Base-by-base conservation (phyloP, 352 stramenopile species). In the Phytopythium cucurbitacearum region DNA sequence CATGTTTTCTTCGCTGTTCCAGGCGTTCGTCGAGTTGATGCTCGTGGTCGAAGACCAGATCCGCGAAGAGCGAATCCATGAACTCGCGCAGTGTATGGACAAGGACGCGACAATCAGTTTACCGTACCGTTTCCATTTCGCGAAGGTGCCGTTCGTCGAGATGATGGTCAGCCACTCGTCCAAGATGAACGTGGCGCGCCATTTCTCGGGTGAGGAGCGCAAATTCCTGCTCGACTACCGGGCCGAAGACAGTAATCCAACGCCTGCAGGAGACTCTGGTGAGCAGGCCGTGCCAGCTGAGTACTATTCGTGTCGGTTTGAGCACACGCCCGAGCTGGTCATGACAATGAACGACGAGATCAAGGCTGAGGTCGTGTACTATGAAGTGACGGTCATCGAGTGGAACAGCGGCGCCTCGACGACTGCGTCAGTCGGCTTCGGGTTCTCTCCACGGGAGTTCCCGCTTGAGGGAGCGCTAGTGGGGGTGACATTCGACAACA, bases 21-120 rank as follows among this genome's bases (percentile, higher is more conserved):
- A 95, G 42, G 85, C 78, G 3, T 75, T 95, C 40, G 71, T 94
- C 0, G 85, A 95, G 45, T 71, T 95, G 3, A 84, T 95, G 72
- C 56, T 95, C 3, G 75, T 85, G 7, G 84, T 93, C 2, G 80
- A 95, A 15, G 79, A 89, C 40, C 80, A 93, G 41, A 80, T 90
- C 52, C 68, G 69, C 1, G 56, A 46, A 7, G 64, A 73, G 6
- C 71, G 70, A 39, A 59, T 91, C 0, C 51, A 69, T 16, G 73
- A 88, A 36, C 64, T 92, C 38, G 64, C 66, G 13, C 69, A 69
- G 6, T 87, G 72, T 28, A 62, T 88, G 6, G 64, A 77, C 33
- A 69, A 76, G 34, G 81, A 91, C 13, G 68, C 51, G n/a, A 67
- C 64, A 1, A 69, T 92, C 21, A 77, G 71, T 40, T 47, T 92